Conservation (phyloP, 78 protist genomes). For the Dictyostelium intermedium region DNA sequence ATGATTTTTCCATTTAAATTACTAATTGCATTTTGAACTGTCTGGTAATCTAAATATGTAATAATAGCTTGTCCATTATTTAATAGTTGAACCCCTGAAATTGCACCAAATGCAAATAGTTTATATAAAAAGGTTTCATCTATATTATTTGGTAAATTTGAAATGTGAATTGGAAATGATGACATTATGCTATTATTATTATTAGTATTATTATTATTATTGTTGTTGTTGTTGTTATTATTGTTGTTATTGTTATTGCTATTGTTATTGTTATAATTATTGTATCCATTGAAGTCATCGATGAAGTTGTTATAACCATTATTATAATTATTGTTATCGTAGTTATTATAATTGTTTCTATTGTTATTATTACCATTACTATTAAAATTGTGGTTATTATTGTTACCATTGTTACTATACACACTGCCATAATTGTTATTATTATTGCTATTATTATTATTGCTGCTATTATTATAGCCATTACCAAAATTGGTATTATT, state of each 20-base stretch:
- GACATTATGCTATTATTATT: not conserved
- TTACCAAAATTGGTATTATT: not conserved
- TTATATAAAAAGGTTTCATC: constrained; percentile 37
- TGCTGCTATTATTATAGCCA: not conserved
- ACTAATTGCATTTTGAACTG: constrained; percentile 19
- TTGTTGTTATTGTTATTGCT: not conserved
- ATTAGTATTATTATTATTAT: not conserved
- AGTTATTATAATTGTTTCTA: not conserved
- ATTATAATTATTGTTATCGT: not conserved
- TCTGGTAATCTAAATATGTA: not conserved
- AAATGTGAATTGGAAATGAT: constrained; percentile 14
- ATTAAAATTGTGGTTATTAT: not conserved
- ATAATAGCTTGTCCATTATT: constrained; percentile 14
- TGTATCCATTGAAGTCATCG: not conserved
- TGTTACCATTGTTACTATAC: not conserved
- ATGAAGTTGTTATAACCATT: not conserved
- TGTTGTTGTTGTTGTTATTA: not conserved
- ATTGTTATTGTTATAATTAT: not conserved
- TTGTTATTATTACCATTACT: not conserved
- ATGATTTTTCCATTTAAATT: constrained; percentile 11
- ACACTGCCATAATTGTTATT: too few species aligned
- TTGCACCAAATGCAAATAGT: constrained; percentile 33
- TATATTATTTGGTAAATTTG: not conserved
- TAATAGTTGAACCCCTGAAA: constrained; percentile 4
- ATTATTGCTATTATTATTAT: not conserved